Evolutionary conservation across 352 stramenopile species (phyloP), one percentile per base, ranked within the genome.

Genomic region (Globisporangium barbulae): DNA sequence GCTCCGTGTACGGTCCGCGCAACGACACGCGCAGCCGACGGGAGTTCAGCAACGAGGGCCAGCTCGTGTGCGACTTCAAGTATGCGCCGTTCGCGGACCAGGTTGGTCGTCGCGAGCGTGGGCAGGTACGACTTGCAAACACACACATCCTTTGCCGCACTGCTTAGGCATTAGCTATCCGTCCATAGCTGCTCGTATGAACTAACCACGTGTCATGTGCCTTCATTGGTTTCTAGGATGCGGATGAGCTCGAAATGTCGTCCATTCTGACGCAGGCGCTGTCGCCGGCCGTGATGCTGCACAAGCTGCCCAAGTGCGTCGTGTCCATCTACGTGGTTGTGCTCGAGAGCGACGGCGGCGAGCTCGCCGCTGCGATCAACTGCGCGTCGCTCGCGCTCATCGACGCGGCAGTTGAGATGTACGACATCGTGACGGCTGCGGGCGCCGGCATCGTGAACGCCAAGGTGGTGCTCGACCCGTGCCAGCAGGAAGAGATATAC

Each of bases 401-500:
- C 8, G 88, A 97, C 54, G 89, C 88, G 7, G 89, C 87, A 0
- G 86, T 97, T n/a, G 91, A 97, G 72, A 94, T 97, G 77, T 94
- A 90, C 57, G 91, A 97, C 70, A 75, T 97, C 30, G 90, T 97
- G 35, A 89, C 90, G 28, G 81, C 88, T 6, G 76, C 88, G 12
- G 88, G 68, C 59, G 91, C 84, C 30, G 78, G 75, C 41, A 73
- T 93, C 61, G 63, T 89, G 28, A 75, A 85, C 41, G 37, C 42
- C 15, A 57, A 73, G 30, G 77, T 96, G 35, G 66, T 94, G 55
- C 64, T 94, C 61, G 88, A 96, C 60, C 88, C 87, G 28, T 90
- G 72, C 7, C 66, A 67, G 33, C 69, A 90, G 28, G 88, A 96
- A 71, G 81, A 93, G 52, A 53, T 71, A 15, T 70, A 60, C 28